Conservation (phyloP, 2,329 filamentous ascomycete genomes). For the Pestalotiopsis sp. region DNA sequence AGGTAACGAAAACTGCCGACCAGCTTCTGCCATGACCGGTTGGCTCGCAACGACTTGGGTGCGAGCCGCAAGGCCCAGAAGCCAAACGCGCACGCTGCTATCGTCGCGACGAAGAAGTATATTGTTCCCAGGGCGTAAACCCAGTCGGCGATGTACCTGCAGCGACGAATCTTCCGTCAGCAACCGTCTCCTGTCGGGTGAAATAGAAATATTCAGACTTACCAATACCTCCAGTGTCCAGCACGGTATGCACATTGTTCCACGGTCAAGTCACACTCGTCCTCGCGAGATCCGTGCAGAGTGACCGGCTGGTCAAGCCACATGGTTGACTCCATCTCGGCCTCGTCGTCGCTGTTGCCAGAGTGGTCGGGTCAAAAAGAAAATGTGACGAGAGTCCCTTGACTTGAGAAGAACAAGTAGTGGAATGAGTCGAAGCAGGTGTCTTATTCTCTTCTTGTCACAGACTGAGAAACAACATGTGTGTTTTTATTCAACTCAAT, state of each 20-base stretch:
- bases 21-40: conserved; percentile 33
- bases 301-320: conserved; percentile 45
- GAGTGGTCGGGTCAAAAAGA: background rate
- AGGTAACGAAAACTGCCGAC: conserved; percentile 41
- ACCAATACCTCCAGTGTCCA: conserved; percentile 53
- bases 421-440: too few species aligned
- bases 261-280: conserved; percentile 37
- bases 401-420: background rate
- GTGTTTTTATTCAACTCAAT: too few species aligned
- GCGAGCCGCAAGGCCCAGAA: conserved; percentile 34
- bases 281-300: conserved; percentile 39
- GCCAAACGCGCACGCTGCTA: conserved; percentile 48
- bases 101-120: conserved; percentile 52
- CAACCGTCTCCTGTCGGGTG: background rate
- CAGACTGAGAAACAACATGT: too few species aligned
- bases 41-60: conserved; percentile 25
- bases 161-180: background rate
- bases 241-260: conserved; percentile 48
- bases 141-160: conserved; percentile 56
- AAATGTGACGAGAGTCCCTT: background rate
- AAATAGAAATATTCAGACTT: background rate
- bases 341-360: background rate
- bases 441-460: too few species aligned
- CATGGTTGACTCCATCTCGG: background rate
- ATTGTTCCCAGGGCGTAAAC: conserved; percentile 54